Conservation (phyloP, 73 alveolate genomes). For the Uronychia setigera region DNA sequence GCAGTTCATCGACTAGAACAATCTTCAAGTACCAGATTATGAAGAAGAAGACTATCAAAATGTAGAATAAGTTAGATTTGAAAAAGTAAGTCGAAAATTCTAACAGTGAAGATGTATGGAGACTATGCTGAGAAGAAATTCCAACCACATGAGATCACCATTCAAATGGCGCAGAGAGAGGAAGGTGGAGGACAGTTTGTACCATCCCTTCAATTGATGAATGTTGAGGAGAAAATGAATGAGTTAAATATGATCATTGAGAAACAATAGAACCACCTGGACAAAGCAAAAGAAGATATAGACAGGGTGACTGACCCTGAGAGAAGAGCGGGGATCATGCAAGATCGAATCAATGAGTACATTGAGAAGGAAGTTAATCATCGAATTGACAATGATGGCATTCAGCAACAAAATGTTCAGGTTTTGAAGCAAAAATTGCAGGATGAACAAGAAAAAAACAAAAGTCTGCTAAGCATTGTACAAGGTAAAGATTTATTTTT, state of each 20-base stretch:
- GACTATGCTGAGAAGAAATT: constrained; percentile 5
- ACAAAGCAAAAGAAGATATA: constrained; percentile 44
- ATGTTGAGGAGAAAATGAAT: constrained; percentile 85
- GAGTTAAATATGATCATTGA: constrained; percentile 71
- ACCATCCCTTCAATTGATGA: constrained; percentile 56
- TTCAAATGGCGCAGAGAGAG: constrained; percentile 20
- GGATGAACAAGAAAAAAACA: background rate
- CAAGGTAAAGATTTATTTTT: background rate
- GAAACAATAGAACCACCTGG: constrained; percentile 62
- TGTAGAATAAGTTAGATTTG: background rate
- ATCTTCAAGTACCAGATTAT: constrained; percentile 49
- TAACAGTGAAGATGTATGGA: constrained; percentile 18
- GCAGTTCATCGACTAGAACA: constrained; percentile 58
- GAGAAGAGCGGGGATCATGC: constrained; percentile 20
- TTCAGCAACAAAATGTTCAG: background rate
- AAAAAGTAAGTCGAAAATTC: background rate
- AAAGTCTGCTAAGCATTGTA: background rate
- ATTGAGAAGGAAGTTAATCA: constrained; percentile 54
- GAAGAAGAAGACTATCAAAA: constrained; percentile 43
- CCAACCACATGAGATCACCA: constrained; percentile 17
- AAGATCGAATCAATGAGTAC: constrained; percentile 47
- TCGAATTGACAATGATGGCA: background rate
- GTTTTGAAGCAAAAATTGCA: background rate
- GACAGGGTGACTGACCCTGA: constrained; percentile 33
- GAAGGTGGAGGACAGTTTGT: constrained; percentile 5